Evolutionary conservation across 2,329 filamentous ascomycete species (phyloP).

Genomic region (Periconia sp.): DNA sequence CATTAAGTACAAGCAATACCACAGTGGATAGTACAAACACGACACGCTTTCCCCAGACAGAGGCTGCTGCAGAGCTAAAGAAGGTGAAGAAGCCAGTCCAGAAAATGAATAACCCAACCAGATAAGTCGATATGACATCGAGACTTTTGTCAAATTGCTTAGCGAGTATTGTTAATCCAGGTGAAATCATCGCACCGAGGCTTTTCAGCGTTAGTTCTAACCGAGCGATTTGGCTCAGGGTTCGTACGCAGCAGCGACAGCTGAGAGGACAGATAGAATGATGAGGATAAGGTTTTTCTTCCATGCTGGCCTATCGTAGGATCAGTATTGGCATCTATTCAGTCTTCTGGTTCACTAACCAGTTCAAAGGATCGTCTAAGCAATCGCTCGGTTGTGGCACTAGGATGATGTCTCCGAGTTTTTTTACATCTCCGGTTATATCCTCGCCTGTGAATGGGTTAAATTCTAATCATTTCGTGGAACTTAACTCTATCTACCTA

Average conservation of each 20-base stretch:
- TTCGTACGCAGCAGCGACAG: conserved; percentile 18
- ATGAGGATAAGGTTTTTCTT: conserved; percentile 15
- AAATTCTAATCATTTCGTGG: too few relatives aligned
- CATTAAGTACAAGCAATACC: too few relatives aligned
- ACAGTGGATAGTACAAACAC: too few relatives aligned
- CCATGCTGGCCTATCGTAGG: conserved; percentile 8
- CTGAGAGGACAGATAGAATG: conserved; percentile 18
- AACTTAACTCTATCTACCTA: too few relatives aligned
- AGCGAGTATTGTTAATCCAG: neutral
- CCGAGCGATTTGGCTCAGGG: too few relatives aligned
- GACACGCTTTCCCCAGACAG: conserved; percentile 21
- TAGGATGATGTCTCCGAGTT: conserved; percentile 5
- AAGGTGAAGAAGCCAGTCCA: too few relatives aligned
- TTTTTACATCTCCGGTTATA: conserved; percentile 11
- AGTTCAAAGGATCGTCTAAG: conserved; percentile 20
- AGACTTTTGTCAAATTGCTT: too few relatives aligned
- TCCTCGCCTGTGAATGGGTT: conserved; percentile 4
- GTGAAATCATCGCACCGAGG: too few relatives aligned
- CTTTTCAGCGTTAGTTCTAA: too few relatives aligned
- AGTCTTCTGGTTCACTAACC: neutral
- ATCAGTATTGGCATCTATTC: neutral
- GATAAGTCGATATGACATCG: too few relatives aligned
- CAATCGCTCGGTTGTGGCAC: conserved; percentile 11
- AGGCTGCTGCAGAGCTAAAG: conserved; percentile 9
- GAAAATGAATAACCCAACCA: too few relatives aligned